Percentiles rank a stretch among this genome's conserved stretches.
phyloP scores from a whole-genome alignment of 1,284 basidiomycete species.

The Ceratobasidium sp. region DNA sequence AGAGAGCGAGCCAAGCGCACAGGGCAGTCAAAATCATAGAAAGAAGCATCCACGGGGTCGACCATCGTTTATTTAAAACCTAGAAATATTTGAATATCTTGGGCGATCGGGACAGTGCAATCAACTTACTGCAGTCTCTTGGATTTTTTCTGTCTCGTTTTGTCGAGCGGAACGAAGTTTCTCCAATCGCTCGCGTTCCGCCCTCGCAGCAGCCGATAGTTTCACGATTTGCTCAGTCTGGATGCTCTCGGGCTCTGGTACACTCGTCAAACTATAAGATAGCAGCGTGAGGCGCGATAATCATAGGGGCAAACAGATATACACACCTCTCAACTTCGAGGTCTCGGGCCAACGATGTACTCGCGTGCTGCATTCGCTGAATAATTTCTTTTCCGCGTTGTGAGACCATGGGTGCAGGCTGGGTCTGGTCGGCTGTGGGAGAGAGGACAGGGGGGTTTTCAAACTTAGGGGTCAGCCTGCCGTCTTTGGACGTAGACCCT shows the following conservation, averaged over 20 bases:
- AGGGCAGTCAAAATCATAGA: constrained; percentile 10
- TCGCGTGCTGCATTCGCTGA: constrained; percentile 15
- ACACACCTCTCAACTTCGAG: constrained; percentile 24
- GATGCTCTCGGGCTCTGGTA: constrained; percentile 1
- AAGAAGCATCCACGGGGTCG: constrained; percentile 18
- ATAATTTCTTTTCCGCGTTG: constrained; percentile 30
- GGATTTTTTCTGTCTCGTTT: neutral
- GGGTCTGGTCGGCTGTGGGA: neutral
- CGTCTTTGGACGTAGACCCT: neutral
- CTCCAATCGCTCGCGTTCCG: constrained; percentile 29
- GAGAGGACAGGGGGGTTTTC: neutral
- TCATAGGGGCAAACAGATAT: neutral
- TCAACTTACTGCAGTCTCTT: neutral
- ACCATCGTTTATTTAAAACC: neutral
- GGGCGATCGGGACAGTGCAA: neutral
- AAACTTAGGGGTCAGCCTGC: neutral
- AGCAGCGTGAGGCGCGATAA: neutral
- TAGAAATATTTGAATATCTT: neutral
- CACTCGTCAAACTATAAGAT: neutral
- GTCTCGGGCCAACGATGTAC: constrained; percentile 12
- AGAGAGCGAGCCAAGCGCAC: constrained; percentile 36
- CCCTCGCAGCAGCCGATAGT: constrained; percentile 11
- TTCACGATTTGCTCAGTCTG: constrained; percentile 30
- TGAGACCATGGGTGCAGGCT: constrained; percentile 12
- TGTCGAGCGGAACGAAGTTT: constrained; percentile 2